Evolutionary conservation across 2,329 filamentous ascomycete genomes (phyloP).

Genomic region (Epichloe typhina): DNA sequence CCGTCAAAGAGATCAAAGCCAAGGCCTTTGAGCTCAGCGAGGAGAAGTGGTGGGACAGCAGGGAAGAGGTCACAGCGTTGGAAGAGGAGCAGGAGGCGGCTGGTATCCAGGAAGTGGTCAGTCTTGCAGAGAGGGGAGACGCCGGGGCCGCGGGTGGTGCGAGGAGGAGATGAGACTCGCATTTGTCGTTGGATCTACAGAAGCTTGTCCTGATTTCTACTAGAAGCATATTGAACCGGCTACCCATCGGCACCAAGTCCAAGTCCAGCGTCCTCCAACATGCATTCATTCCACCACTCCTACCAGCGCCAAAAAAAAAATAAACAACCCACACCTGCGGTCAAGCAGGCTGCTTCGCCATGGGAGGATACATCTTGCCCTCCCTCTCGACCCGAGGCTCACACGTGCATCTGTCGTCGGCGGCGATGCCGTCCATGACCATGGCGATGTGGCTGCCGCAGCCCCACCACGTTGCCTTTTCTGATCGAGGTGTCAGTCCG

Average conservation of each 20-base stretch:
- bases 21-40: conserved; percentile 84
- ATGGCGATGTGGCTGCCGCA: conserved; percentile 48
- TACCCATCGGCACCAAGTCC: too few relatives aligned
- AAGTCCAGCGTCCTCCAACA: too few relatives aligned
- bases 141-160: conserved; percentile 25
- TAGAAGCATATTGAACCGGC: too few relatives aligned
- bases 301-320: too few relatives aligned
- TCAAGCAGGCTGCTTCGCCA: conserved; percentile 29
- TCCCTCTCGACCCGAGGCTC: conserved; percentile 47
- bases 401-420: conserved; percentile 51
- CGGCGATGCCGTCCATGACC: conserved; percentile 48
- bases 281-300: too few relatives aligned
- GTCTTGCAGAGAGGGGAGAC: conserved; percentile 58
- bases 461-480: conserved; percentile 50
- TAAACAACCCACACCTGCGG: too few relatives aligned
- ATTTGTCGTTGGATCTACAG: too few relatives aligned
- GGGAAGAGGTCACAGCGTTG: conserved; percentile 80
- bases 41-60: conserved; percentile 96
- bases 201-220: too few relatives aligned
- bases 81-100: conserved; percentile 95
- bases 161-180: conserved; percentile 17
- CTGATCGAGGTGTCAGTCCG: conserved; percentile 17
- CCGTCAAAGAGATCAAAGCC: conserved; percentile 85
- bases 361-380: conserved; percentile 52
- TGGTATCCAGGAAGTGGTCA: conserved; percentile 89